A percentile compares a stretch with the other conserved stretches of the same genome.
Conservation (phyloP, 2,329 filamentous ascomycete genomes). For the Tolypocladium ovalisporum region DNA sequence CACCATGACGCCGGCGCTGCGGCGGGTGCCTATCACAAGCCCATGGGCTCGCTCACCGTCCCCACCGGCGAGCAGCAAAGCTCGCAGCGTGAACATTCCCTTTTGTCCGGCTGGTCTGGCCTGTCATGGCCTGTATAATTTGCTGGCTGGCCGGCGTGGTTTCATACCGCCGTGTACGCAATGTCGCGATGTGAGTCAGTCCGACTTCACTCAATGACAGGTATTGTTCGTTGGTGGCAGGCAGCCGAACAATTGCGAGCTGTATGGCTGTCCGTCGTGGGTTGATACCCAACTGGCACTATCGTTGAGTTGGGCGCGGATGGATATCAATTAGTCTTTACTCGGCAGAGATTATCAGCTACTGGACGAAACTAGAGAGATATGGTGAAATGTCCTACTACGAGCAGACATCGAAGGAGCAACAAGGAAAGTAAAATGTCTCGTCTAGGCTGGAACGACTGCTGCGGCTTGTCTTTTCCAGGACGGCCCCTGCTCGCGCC, state of each 20-base stretch:
- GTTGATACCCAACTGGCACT: slow-evolving; percentile 1
- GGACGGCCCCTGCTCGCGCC: neutral
- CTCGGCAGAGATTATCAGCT: neutral
- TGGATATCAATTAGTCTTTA: neutral
- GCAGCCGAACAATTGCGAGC: neutral
- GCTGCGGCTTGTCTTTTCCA: neutral
- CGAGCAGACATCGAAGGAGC: neutral
- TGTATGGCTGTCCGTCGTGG: neutral
- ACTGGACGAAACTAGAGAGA: neutral
- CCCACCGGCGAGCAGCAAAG: neutral
- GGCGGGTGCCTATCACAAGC: neutral
- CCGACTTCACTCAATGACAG: neutral
- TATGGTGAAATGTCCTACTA: neutral
- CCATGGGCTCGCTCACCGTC: neutral
- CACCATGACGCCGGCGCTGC: neutral
- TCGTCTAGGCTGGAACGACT: neutral
- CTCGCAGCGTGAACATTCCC: neutral
- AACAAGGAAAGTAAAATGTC: neutral
- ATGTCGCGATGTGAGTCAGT: neutral
- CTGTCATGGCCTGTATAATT: neutral
- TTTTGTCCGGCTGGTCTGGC: neutral
- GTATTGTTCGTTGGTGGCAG: neutral
- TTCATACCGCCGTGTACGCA: neutral
- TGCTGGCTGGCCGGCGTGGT: neutral
- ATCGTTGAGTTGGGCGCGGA: neutral